Evolutionary conservation across 2,329 filamentous ascomycete genomes (phyloP), one percentile per base, ranked within the genome.

Genomic region (Fusarium paranaense): DNA sequence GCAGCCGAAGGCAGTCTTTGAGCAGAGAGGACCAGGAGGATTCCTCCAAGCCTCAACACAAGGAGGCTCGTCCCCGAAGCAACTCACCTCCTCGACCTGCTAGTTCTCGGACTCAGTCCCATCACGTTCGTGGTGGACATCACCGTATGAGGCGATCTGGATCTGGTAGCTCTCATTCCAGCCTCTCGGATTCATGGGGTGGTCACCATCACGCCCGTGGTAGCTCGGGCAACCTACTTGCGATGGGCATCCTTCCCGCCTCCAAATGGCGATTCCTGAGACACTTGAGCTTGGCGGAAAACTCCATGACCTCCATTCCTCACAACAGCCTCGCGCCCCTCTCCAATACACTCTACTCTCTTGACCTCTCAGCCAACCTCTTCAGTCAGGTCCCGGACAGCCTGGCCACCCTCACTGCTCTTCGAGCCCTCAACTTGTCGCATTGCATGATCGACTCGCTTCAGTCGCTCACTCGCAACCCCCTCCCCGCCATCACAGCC

Each of bases 401-500:
- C 78, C 86, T 99, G 66, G 93, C 95, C 14, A 94, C 91, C 11
- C 86, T 99, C 67, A 95, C 95, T 22, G 93, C 95, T 32, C 89
- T 99, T n/a, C 92, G 95, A 73, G 95, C 97, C 27, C 86, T 99
- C 63, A 98, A 99, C 79, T 87, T 99, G 30, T 97, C 96, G 5
- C 94, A 97, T 79, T 98, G 96, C 87, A 98, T 98, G 95, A 98
- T 99, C 72, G 94, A 96, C 77, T 97, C 95, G 18, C 87, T 99
- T 65, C 94, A 97, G 78, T 98, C 96, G 2, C 87, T 99, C 47
- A 92, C 92, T 3, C 91, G 93, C 72, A 97, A 93, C 78, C 95
- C 97, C 14, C 88, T 99, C 6, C 96, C 97, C 32, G 96, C 97
- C 22, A 98, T 99, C 72, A 97, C 94, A 2, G 95, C 95, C 1